These are phyloP conservation scores for Cystobasidium slooffiae DNA, from an alignment of 1,284 basidiomycete genomes.

Conservation along the genomic window DNA sequence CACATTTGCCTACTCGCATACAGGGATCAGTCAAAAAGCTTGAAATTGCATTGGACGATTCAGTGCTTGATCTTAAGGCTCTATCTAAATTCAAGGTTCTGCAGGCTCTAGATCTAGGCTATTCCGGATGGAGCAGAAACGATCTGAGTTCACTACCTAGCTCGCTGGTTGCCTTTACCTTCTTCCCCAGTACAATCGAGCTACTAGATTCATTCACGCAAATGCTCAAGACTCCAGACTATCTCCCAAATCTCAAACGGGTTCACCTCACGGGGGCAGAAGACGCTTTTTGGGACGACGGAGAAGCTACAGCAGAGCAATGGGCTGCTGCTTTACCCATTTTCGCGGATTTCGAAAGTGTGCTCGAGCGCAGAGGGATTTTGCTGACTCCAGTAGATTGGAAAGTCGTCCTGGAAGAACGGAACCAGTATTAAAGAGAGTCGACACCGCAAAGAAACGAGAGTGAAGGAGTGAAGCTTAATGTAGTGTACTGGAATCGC, in stretches of 20 bases:
- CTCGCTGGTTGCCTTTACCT: constrained; percentile 3
- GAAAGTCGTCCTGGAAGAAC: constrained; percentile 2
- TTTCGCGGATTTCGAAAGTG: constrained; percentile 3
- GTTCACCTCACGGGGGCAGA: constrained; percentile 1
- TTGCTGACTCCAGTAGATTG: neutral
- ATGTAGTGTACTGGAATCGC: too few relatives aligned
- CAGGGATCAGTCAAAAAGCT: constrained; percentile 3
- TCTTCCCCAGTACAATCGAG: constrained; percentile 20
- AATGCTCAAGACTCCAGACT: neutral
- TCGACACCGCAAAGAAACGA: neutral
- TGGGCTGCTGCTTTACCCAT: neutral
- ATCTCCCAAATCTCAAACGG: constrained; percentile 5
- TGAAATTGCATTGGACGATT: constrained; percentile 8
- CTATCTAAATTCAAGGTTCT: constrained; percentile 4
- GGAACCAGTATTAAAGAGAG: neutral
- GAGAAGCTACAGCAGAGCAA: constrained; percentile 7
- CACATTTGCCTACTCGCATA: neutral
- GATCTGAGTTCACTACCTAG: neutral
- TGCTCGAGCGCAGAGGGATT: constrained; percentile 4
- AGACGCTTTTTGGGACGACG: constrained; percentile 27
- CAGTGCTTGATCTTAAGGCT: neutral
- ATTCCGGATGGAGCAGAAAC: neutral
- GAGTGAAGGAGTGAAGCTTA: too few relatives aligned
- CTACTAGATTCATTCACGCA: neutral
- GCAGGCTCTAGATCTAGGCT: constrained; percentile 4